Percentiles rank a stretch among this genome's conserved stretches.
phyloP scores from a whole-genome alignment of 208 protist genomes.

The Herpetomonas muscarum region DNA sequence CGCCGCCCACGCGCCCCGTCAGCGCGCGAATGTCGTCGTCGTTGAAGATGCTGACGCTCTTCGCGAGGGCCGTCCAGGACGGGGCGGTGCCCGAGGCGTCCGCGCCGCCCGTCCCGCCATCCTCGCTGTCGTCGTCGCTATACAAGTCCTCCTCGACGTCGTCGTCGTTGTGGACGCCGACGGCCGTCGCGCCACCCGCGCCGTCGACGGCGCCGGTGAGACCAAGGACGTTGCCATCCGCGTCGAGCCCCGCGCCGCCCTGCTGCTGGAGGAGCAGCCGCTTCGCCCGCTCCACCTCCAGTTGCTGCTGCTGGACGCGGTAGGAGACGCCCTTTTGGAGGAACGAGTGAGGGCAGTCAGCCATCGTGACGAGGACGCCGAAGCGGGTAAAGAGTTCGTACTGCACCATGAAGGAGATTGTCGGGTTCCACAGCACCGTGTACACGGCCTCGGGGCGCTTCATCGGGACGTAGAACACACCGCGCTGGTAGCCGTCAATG shows the following conservation, averaged over 20 bases:
- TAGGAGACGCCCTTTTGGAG: slow-evolving; percentile 53
- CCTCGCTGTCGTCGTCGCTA: slow-evolving; percentile 11
- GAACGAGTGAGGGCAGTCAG: slow-evolving; percentile 73
- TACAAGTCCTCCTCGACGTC: slow-evolving; percentile 13
- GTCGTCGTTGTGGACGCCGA: not conserved
- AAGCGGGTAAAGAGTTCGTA: slow-evolving; percentile 55
- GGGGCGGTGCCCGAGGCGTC: slow-evolving; percentile 9
- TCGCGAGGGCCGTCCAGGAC: slow-evolving; percentile 10
- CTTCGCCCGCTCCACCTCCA: slow-evolving; percentile 25
- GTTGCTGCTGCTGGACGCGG: slow-evolving; percentile 43
- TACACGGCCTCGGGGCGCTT: slow-evolving; percentile 73
- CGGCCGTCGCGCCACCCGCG: not conserved
- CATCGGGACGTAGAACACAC: slow-evolving; percentile 77
- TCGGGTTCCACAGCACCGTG: slow-evolving; percentile 74
- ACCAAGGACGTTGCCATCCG: not conserved
- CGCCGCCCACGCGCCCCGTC: no score
- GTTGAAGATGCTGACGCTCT: slow-evolving; percentile 43
- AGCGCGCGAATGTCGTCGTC: not conserved
- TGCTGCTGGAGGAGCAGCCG: slow-evolving; percentile 21
- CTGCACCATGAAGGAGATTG: slow-evolving; percentile 70
- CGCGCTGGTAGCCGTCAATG: slow-evolving; percentile 68
- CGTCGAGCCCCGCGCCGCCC: not conserved
- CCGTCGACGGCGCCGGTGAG: not conserved
- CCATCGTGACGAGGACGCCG: slow-evolving; percentile 81
- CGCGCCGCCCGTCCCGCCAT: not conserved